Evolutionary conservation across 306 rosid genomes (phyloP), one percentile per base, ranked within the genome.

Genomic region (Cajanus cajan): DNA sequence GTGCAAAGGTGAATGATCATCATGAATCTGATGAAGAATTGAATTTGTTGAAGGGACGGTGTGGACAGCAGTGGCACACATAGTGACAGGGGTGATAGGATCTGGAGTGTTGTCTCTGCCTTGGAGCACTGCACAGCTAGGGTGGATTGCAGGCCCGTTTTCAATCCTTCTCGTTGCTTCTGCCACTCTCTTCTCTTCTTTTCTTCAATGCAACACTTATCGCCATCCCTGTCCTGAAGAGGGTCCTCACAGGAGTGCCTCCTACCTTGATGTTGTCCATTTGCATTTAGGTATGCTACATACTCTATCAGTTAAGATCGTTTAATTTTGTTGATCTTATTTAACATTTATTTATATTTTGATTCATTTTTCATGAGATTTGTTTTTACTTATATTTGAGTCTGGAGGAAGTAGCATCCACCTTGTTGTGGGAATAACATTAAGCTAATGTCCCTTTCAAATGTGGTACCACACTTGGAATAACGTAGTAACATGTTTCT

Each of bases 21-120:
- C 19, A 28, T 28, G 31, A 28, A 28, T 50, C 1, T 52, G 9
- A 12, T 14, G 66, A 12, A 58, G 66, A 12, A 58, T 25, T 22
- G 15, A 5, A 58, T 12, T 5, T 58, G 4, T 1, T 59, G 40
- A 58, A 68, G 92, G 92, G 62, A 89, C 81, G 16, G 47, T 80
- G 25, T 89, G 90, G 92, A 86, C 87, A 2, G 92, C 90, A 37
- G 82, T 83, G 50, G 92, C 89, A 11, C 92, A 86, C 59, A 54
- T 86, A 43, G 80, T 89, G 44, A 86, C 90, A 10, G 92, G 90
- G 40, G 90, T 89, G 82, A 86, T 89, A 66, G 92, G 92, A 2
- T 89, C 92, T 0, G 92, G 90, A 52, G 89, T 85, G 58, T 28
- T 82, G 1, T 85, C 90, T 12, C 48, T 89, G 18, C 86, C 92